Evolutionary conservation across 257 asterid genomes (phyloP).

Genomic region (Primulina huaijiensis): DNA sequence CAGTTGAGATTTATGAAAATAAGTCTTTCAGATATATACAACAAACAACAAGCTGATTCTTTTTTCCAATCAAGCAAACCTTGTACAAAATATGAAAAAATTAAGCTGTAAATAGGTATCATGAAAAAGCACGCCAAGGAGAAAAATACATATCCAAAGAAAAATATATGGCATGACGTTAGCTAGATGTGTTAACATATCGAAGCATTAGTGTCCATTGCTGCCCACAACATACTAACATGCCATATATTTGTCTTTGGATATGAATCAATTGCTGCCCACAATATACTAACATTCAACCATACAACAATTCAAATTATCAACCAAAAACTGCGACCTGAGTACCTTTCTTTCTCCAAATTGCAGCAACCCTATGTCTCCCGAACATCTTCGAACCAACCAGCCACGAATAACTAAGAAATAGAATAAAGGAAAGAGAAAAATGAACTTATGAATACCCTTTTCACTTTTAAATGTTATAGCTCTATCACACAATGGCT

Average conservation of each 20-base stretch:
- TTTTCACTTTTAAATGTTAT: not conserved
- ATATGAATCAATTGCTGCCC: not conserved
- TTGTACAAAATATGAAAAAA: not conserved
- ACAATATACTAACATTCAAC: not conserved
- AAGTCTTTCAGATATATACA: too few species aligned
- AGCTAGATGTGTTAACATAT: not conserved
- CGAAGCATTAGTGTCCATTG: not conserved
- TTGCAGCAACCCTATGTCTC: too few species aligned
- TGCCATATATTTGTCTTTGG: too few species aligned
- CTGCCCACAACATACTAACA: not conserved
- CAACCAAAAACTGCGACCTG: too few species aligned
- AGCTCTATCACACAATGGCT: not conserved
- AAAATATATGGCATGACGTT: too few species aligned
- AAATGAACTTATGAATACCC: constrained; percentile 9
- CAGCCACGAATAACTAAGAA: too few species aligned
- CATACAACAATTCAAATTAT: too few species aligned
- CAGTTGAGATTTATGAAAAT: not conserved
- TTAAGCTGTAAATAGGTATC: not conserved
- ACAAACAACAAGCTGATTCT: too few species aligned
- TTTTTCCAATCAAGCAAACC: too few species aligned
- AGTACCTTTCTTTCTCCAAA: too few species aligned
- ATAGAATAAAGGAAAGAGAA: not conserved
- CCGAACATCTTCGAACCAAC: too few species aligned
- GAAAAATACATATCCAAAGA: too few species aligned
- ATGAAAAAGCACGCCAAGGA: not conserved